Percentiles rank a stretch among this genome's conserved stretches.
Evolutionary conservation across 148 eudicot species (phyloP).

Genomic region (Agrostemma githago): DNA sequence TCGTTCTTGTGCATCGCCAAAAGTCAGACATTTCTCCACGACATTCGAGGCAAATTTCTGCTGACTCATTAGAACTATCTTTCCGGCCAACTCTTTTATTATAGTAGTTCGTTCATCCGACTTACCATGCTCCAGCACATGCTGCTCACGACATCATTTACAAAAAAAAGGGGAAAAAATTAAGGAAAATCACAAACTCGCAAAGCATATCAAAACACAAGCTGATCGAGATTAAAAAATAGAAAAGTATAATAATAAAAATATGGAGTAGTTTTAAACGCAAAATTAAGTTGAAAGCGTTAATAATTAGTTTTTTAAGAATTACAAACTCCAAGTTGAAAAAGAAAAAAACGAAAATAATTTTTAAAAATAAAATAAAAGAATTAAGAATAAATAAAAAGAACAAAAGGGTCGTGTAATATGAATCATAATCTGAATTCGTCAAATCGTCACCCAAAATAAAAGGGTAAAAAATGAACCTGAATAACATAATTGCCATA

Average conservation of each 20-base stretch:
- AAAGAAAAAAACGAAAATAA: too few species aligned
- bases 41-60: slow-evolving; percentile 99
- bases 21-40: slow-evolving; percentile 89
- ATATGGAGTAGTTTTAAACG: too few species aligned
- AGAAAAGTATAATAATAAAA: too few species aligned
- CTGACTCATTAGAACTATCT: slow-evolving; percentile 95
- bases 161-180: background rate
- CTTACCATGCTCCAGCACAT: slow-evolving; percentile 93
- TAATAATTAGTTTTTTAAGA: too few species aligned
- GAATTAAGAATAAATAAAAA: too few species aligned
- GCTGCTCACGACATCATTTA: slow-evolving; percentile 40
- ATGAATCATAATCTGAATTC: too few species aligned
- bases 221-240: background rate
- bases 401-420: too few species aligned
- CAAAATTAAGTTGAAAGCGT: too few species aligned
- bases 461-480: slow-evolving; percentile 41
- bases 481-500: slow-evolving; percentile 98
- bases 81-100: slow-evolving; percentile 88
- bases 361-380: too few species aligned
- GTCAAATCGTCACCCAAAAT: too few species aligned
- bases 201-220: background rate
- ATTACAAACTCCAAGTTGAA: too few species aligned
- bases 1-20: slow-evolving; percentile 72
- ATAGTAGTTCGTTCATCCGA: slow-evolving; percentile 79
- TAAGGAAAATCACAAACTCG: background rate